phyloP scores from a whole-genome alignment of 2,329 filamentous ascomycete genomes.

The Aspergillus fumigatus region DNA sequence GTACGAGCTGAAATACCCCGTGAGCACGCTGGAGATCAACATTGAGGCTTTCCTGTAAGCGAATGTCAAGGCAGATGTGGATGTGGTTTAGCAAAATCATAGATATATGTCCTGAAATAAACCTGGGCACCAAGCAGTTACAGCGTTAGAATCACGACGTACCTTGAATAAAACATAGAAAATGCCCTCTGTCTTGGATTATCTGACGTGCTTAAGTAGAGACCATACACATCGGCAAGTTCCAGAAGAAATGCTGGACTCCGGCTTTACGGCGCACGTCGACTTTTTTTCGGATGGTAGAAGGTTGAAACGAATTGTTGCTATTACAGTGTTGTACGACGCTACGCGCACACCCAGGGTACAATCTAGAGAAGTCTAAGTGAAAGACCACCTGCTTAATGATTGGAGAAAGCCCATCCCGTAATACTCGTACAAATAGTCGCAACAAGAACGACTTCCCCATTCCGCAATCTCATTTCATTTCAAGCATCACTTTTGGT shows the following conservation, averaged over 20 bases:
- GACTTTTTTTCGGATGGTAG: neutral
- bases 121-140: neutral
- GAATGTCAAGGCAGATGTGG: neutral
- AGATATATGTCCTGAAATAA: neutral
- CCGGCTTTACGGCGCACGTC: neutral
- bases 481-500: slow-evolving; percentile 2
- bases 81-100: neutral
- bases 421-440: neutral
- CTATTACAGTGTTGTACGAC: neutral
- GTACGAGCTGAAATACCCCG: slow-evolving; percentile 87
- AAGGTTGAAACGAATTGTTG: neutral
- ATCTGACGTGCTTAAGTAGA: neutral
- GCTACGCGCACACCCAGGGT: neutral
- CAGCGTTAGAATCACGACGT: neutral
- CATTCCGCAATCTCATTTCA: neutral
- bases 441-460: neutral
- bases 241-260: neutral
- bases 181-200: neutral
- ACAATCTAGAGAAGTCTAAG: neutral
- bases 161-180: neutral
- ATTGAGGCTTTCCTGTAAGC: slow-evolving; percentile 80
- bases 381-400: neutral
- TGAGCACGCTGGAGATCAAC: slow-evolving; percentile 91
- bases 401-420: neutral
- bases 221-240: neutral